A percentile compares a stretch with the other conserved stretches of the same genome.
Evolutionary conservation across 2,329 filamentous ascomycete species (phyloP).

Genomic region (Tolypocladium nubicola): DNA sequence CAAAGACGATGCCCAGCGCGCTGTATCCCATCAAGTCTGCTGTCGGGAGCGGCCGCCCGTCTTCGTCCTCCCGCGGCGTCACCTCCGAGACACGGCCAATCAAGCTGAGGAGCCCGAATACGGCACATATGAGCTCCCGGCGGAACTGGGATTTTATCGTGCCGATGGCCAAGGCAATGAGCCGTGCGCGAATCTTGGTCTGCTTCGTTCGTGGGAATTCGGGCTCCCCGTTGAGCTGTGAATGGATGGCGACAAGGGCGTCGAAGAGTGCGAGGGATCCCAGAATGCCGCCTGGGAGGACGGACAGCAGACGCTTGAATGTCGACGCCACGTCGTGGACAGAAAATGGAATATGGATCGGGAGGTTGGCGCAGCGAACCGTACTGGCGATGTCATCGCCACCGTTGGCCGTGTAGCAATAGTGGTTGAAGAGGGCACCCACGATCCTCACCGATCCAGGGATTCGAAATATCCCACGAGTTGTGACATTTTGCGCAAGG

Average conservation of each 20-base stretch:
- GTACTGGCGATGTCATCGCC: conserved; percentile 43
- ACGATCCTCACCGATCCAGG: conserved; percentile 47
- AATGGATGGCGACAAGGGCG: conserved; percentile 49
- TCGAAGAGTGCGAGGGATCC: conserved; percentile 53
- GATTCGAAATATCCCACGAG: conserved; percentile 52
- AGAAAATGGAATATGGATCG: conserved; percentile 46
- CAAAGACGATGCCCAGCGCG: conserved; percentile 54
- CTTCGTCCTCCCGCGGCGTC: conserved; percentile 38
- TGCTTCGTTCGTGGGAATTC: conserved; percentile 43
- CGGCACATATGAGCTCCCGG: conserved; percentile 53
- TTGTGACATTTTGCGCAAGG: conserved; percentile 44
- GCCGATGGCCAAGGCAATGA: conserved; percentile 53
- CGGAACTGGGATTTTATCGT: conserved; percentile 49
- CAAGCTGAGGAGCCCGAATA: conserved; percentile 54
- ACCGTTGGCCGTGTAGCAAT: conserved; percentile 38
- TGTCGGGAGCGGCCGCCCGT: conserved; percentile 40
- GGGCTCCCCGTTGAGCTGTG: conserved; percentile 39
- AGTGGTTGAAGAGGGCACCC: conserved; percentile 53
- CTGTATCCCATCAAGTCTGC: conserved; percentile 54
- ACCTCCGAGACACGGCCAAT: conserved; percentile 48
- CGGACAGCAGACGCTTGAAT: conserved; percentile 55
- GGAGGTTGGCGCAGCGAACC: conserved; percentile 47
- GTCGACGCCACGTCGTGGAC: conserved; percentile 57
- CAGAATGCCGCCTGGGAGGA: conserved; percentile 54
- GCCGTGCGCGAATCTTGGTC: conserved; percentile 47